Percentiles rank a stretch among this genome's conserved stretches.
Conservation (phyloP, 768 basidiomycete species). For the Gloeophyllum trabeum region DNA sequence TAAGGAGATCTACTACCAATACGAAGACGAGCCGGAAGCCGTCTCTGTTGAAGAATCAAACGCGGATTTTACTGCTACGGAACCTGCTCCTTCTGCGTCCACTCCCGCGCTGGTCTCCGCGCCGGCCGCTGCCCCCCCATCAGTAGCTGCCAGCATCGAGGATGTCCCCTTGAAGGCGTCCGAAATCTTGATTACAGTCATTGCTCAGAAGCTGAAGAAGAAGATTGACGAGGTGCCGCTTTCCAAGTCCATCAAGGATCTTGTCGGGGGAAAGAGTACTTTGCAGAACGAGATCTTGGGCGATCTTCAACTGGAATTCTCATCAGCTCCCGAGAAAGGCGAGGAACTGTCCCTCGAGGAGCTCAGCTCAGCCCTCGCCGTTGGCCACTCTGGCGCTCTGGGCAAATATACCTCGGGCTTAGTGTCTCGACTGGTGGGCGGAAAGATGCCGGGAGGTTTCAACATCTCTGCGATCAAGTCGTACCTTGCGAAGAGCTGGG, state of each 20-base stretch:
- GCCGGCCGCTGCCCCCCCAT: slow-evolving; percentile 35
- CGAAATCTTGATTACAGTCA: slow-evolving; percentile 79
- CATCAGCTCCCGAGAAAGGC: slow-evolving; percentile 93
- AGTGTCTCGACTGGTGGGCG: slow-evolving; percentile 82
- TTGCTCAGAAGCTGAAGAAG: slow-evolving; percentile 99
- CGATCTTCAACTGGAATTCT: slow-evolving; percentile 91
- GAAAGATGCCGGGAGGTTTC: slow-evolving; percentile 99
- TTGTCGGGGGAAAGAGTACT: slow-evolving; percentile 97
- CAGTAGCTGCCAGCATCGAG: slow-evolving; percentile 65
- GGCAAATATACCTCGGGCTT: slow-evolving; percentile 92
- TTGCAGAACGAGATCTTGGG: slow-evolving; percentile 98
- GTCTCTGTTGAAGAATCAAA: slow-evolving; percentile 21
- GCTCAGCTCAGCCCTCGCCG: slow-evolving; percentile 73
- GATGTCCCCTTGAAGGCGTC: slow-evolving; percentile 87
- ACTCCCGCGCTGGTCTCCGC: slow-evolving; percentile 27
- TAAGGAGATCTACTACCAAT: slow-evolving; percentile 97
- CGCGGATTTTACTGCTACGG: slow-evolving; percentile 4
- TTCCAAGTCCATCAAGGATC: slow-evolving; percentile 93
- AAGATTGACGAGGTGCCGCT: slow-evolving; percentile 78
- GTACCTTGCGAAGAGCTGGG: slow-evolving; percentile 89
- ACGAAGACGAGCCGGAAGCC: slow-evolving; percentile 66
- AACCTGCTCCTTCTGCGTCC: slow-evolving; percentile 20
- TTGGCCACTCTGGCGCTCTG: slow-evolving; percentile 75
- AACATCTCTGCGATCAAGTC: slow-evolving; percentile 85
- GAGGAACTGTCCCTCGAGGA: slow-evolving; percentile 97